Evolutionary conservation across 2,329 filamentous ascomycete genomes (phyloP), one percentile per base, ranked within the genome.

Genomic region (Penicillium psychrosexuale): DNA sequence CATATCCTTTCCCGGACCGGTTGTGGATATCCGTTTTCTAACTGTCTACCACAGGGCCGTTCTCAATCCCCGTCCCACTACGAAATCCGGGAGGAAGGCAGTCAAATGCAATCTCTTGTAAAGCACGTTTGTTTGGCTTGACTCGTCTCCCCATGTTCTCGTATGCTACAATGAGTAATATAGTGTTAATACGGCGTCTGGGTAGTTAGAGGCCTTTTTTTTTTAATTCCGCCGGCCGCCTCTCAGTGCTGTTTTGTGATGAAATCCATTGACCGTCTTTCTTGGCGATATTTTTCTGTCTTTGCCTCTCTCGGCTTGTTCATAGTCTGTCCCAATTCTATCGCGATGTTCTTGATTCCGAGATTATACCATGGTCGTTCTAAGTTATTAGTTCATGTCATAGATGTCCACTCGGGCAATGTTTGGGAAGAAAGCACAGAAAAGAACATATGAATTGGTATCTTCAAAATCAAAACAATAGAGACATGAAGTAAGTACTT

Each of bases 61-160:
- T 40, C 70, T 80, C 52, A 79, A 78, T 59, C 77, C 77, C 40
- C 75, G 77, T 53, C 77, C 77, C 28, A 65, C 72, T 36, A 62
- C 73, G 42, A 77, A 76, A 65, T 73, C 73, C 50, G 78, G 77
- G 67, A 73, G 70, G 39, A 64, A 57, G 55, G 43, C 44, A 52
- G 53, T 47, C 64, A 77, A 74, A 67, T 79, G 77, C 67, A 63
- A 64, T 56, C 78, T 79, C 61, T 66, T 79, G 69, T 78, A 71
- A 70, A 66, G 56, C 30, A 53, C 15, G 11, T 48, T 40, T 54
- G 46, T 57, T 56, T 47, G 55, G 53, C 57, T 55, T 60, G 55
- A 55, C 47, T 47, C 50, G 53, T 36, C 51, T 52, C 48, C 56
- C 56, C 52, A 59, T 61, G 59, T 60, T 61, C 53, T 61, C 60